These are phyloP conservation scores for Tricholoma matsutake DNA, from an alignment of 768 basidiomycete genomes.

Conservation along the genomic window DNA sequence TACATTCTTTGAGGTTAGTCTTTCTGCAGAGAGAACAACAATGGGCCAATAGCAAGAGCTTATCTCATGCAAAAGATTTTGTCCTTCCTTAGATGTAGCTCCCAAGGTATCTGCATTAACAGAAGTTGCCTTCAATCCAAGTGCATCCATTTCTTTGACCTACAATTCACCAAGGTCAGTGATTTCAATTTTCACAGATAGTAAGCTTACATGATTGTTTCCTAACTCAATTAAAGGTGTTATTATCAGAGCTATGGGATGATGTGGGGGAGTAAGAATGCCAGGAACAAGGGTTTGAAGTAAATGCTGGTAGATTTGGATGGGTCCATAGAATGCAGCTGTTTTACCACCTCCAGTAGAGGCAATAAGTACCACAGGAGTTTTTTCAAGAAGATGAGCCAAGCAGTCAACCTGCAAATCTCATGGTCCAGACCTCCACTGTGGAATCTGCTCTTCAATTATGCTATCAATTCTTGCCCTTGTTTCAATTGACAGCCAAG, in stretches of 20 bases:
- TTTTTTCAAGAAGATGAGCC: too few relatives aligned
- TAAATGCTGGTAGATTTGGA: neutral
- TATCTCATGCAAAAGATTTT: conserved; percentile 17
- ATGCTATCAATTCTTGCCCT: too few relatives aligned
- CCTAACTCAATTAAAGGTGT: neutral
- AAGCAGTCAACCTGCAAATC: neutral
- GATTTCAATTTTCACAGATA: neutral
- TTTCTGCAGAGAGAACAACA: conserved; percentile 19
- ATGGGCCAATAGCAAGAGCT: conserved; percentile 17
- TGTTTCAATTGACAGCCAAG: too few relatives aligned
- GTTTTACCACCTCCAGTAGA: neutral
- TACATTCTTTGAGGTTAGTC: conserved; percentile 13
- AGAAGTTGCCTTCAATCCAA: conserved; percentile 14
- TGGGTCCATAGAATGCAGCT: neutral
- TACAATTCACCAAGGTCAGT: conserved; percentile 1
- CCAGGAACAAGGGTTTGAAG: neutral
- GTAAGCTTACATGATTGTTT: neutral
- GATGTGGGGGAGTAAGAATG: neutral
- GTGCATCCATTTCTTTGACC: conserved; percentile 15
- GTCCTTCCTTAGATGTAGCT: conserved; percentile 10
- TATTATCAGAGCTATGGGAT: neutral
- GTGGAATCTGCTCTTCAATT: neutral
- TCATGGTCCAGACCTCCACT: neutral
- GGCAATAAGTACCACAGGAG: neutral
- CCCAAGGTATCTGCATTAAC: conserved; percentile 16